phyloP scores from a whole-genome alignment of 2,329 filamentous ascomycete genomes.

The Ceratocystis colombiana region DNA sequence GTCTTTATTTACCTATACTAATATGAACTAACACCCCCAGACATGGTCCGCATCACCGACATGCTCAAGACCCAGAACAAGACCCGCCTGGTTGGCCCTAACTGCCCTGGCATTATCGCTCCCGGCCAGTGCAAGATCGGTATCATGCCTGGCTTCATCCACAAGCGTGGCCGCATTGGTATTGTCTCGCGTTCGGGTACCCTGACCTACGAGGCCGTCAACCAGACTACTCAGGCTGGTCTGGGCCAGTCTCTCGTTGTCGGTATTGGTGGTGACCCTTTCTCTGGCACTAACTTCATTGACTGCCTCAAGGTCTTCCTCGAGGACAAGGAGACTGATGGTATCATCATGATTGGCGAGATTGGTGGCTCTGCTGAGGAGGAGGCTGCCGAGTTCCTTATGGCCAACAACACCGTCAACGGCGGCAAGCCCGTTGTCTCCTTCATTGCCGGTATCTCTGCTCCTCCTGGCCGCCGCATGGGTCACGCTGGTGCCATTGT shows the following conservation, averaged over 20 bases:
- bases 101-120: conserved; percentile 95
- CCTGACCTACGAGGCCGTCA: conserved; percentile 98
- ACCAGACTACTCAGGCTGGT: conserved; percentile 95
- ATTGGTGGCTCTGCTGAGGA: conserved; percentile 97
- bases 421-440: conserved; percentile 85
- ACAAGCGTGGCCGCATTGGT: conserved; percentile 97
- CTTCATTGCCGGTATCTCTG: conserved; percentile 97
- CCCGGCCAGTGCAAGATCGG: conserved; percentile 98
- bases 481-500: conserved; percentile 98
- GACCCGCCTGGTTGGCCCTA: conserved; percentile 91
- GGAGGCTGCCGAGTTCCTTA: conserved; percentile 93
- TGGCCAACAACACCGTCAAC: conserved; percentile 78
- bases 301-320: conserved; percentile 97
- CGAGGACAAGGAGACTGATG: conserved; percentile 89
- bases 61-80: conserved; percentile 97
- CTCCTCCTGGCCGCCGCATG: conserved; percentile 92
- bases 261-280: conserved; percentile 96
- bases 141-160: conserved; percentile 99
- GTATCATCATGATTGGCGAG: conserved; percentile 99
- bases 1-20: too few relatives aligned
- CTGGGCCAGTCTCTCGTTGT: conserved; percentile 97
- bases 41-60: conserved; percentile 98
- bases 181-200: conserved; percentile 98
- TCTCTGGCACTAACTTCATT: conserved; percentile 99
- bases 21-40: conserved; percentile 36